phyloP scores from a whole-genome alignment of 2,329 filamentous ascomycete species.

The Laburnicola sp. region DNA sequence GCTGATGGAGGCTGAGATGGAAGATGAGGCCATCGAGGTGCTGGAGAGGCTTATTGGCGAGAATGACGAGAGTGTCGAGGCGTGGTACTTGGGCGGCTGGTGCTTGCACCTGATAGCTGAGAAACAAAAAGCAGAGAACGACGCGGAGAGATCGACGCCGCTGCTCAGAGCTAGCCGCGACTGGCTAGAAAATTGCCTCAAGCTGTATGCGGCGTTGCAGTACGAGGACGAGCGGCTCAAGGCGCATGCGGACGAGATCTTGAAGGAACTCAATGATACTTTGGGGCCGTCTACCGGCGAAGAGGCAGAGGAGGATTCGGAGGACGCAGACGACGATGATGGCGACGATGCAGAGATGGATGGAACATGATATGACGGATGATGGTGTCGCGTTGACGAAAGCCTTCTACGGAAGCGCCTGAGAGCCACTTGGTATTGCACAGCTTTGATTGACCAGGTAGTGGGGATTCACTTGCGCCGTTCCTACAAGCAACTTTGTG shows the following conservation, averaged over 20 bases:
- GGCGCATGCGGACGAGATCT: constrained; percentile 73
- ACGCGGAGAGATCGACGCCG: constrained; percentile 57
- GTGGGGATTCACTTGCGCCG: too few relatives aligned
- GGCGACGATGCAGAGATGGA: constrained; percentile 45
- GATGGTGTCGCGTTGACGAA: background rate
- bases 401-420: background rate
- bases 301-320: constrained; percentile 50
- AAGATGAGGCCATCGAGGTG: constrained; percentile 81
- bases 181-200: constrained; percentile 80
- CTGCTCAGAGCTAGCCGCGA: constrained; percentile 74
- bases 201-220: constrained; percentile 74
- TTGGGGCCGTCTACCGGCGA: constrained; percentile 50
- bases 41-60: constrained; percentile 81
- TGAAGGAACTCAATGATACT: constrained; percentile 53
- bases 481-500: background rate
- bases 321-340: constrained; percentile 43
- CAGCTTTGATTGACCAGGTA: background rate
- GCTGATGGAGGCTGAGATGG: constrained; percentile 87
- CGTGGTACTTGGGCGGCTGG: constrained; percentile 97
- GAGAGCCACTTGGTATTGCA: constrained; percentile 1
- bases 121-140: constrained; percentile 61
- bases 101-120: constrained; percentile 79
- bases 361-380: constrained; percentile 36
- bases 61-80: constrained; percentile 92
- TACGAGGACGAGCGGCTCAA: constrained; percentile 83